A percentile compares a stretch with the other conserved stretches of the same genome.
Conservation (phyloP, 139 green algal species). For the Pycnococcus provasolii region DNA sequence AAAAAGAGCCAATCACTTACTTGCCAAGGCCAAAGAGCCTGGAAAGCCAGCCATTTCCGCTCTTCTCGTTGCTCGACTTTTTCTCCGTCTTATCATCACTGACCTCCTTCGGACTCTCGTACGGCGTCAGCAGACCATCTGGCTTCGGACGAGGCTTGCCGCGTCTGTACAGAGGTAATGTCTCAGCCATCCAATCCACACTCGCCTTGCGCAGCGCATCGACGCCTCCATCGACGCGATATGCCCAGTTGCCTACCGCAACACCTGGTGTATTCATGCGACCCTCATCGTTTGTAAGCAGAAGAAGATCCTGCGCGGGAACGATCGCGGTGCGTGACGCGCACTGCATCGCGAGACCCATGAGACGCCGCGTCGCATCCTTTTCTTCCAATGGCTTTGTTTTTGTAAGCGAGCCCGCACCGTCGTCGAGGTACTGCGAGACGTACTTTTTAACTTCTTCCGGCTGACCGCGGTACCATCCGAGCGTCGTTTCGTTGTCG, state of each 20-base stretch:
- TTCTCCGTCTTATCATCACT: too few relatives aligned
- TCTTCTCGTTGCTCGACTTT: too few relatives aligned
- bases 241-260: constrained; percentile 44
- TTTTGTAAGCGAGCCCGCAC: neutral
- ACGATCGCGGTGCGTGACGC: constrained; percentile 2
- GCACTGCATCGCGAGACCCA: constrained; percentile 25
- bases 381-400: constrained; percentile 2
- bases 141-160: too few relatives aligned
- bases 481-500: constrained; percentile 89
- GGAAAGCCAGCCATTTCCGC: too few relatives aligned
- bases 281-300: constrained; percentile 78
- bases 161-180: too few relatives aligned
- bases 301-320: constrained; percentile 81
- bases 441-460: neutral
- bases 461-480: constrained; percentile 49
- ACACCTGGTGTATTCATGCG: constrained; percentile 89
- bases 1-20: too few relatives aligned
- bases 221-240: neutral
- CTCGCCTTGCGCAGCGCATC: too few relatives aligned
- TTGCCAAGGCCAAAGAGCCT: too few relatives aligned
- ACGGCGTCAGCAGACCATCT: too few relatives aligned
- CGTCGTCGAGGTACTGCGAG: neutral
- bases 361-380: constrained; percentile 2
- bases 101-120: too few relatives aligned
- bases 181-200: too few relatives aligned